Conservation (phyloP, 176 grass and related monocot genomes). For the Metroxylon sagu region DNA sequence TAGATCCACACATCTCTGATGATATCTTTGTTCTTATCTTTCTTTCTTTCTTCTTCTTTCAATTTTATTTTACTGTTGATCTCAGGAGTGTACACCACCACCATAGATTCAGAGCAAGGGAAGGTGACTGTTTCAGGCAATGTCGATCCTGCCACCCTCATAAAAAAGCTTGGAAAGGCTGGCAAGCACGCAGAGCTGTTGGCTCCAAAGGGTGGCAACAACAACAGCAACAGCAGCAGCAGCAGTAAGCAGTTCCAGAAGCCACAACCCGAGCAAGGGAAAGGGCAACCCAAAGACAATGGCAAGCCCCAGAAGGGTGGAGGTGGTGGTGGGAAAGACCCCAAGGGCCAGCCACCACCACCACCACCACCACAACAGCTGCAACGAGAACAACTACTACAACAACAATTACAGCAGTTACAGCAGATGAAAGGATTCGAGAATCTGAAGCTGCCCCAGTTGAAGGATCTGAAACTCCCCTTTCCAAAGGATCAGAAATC, state of each 20-base stretch:
- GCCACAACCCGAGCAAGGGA: slow-evolving; percentile 29
- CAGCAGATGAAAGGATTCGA: too few relatives aligned
- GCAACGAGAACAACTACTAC: too few relatives aligned
- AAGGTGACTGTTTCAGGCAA: slow-evolving; percentile 69
- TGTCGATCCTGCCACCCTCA: slow-evolving; percentile 75
- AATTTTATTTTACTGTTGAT: background rate
- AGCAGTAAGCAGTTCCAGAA: slow-evolving; percentile 45
- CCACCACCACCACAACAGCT: too few relatives aligned
- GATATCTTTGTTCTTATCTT: background rate
- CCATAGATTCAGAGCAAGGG: slow-evolving; percentile 64
- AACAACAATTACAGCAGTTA: too few relatives aligned
- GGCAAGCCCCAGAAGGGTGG: too few relatives aligned
- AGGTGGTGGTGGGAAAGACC: too few relatives aligned
- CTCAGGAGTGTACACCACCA: slow-evolving; percentile 64
- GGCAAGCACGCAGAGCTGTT: slow-evolving; percentile 80
- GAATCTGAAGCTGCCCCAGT: too few relatives aligned
- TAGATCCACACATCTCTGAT: too few relatives aligned
- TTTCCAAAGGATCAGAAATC: too few relatives aligned
- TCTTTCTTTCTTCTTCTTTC: slow-evolving; percentile 2
- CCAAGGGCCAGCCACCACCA: too few relatives aligned
- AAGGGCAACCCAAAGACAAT: slow-evolving; percentile 2
- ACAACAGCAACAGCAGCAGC: background rate
- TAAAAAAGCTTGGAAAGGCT: slow-evolving; percentile 77
- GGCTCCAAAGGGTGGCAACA: slow-evolving; percentile 37
- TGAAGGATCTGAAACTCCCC: too few relatives aligned